phyloP scores from a whole-genome alignment of 164 flowering plant genomes.

The Protea cynaroides region DNA sequence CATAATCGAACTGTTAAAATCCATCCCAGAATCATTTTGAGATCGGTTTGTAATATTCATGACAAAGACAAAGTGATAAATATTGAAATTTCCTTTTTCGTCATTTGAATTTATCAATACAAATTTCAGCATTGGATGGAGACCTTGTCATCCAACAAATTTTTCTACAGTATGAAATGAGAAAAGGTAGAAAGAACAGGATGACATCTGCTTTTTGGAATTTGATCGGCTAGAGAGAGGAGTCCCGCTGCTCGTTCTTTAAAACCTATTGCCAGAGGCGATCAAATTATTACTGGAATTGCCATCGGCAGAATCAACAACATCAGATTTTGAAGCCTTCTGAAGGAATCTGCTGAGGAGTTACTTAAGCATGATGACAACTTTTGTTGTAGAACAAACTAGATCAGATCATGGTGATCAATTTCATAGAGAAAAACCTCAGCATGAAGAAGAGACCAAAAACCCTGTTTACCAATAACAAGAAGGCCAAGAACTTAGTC shows the following conservation, averaged over 20 bases:
- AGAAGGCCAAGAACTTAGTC: too few relatives aligned
- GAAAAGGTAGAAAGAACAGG: too few relatives aligned
- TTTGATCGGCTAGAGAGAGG: conserved; percentile 25
- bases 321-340: conserved; percentile 50
- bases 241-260: conserved; percentile 24
- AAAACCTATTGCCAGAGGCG: conserved; percentile 18
- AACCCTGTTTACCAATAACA: neutral
- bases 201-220: conserved; percentile 48
- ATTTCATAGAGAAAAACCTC: conserved; percentile 1
- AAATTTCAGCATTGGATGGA: too few relatives aligned
- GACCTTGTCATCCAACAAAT: too few relatives aligned
- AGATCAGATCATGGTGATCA: conserved; percentile 9
- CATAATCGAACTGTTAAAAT: too few relatives aligned
- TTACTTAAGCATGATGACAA: conserved; percentile 61
- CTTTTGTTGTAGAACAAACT: neutral
- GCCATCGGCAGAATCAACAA: conserved; percentile 22
- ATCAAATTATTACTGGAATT: conserved; percentile 12
- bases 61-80: too few relatives aligned
- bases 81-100: too few relatives aligned
- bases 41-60: too few relatives aligned
- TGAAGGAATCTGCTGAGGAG: conserved; percentile 57
- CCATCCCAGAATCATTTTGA: too few relatives aligned
- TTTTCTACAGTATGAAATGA: too few relatives aligned
- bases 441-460: neutral
- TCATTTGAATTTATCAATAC: too few relatives aligned